A percentile compares a stretch with the other conserved stretches of the same genome.
These are phyloP conservation scores for Ceratorhiza oryzae-sativae DNA, from an alignment of 1,284 basidiomycete species.

Conservation along the genomic window DNA sequence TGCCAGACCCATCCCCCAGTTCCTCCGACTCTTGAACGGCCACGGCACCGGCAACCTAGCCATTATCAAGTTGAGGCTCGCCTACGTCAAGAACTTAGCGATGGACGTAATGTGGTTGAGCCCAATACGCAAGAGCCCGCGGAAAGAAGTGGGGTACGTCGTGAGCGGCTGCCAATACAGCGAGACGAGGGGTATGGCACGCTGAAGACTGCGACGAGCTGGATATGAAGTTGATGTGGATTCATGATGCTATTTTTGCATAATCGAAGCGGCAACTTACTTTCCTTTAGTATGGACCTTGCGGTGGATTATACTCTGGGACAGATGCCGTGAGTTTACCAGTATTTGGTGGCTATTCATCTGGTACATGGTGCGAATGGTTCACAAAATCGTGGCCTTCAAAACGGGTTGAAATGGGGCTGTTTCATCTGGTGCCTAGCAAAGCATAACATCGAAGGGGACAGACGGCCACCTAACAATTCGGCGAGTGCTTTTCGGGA, in stretches of 20 bases:
- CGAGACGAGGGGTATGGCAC: conserved; percentile 77
- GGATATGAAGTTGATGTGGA: conserved; percentile 74
- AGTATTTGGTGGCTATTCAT: background rate
- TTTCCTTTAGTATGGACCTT: conserved; percentile 67
- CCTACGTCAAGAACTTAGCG: conserved; percentile 74
- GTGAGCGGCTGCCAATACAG: conserved; percentile 79
- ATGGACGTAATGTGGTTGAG: conserved; percentile 77
- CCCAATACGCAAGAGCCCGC: conserved; percentile 74
- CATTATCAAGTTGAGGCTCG: conserved; percentile 69
- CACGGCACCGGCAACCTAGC: conserved; percentile 79
- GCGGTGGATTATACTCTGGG: conserved; percentile 84
- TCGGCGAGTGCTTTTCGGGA: conserved; percentile 75
- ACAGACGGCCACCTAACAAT: conserved; percentile 71
- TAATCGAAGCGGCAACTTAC: background rate
- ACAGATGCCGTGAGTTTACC: conserved; percentile 49
- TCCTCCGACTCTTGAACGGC: conserved; percentile 76
- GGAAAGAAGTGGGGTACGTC: conserved; percentile 78
- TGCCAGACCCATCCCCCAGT: conserved; percentile 82
- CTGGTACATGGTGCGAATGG: conserved; percentile 67
- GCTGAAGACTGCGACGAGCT: conserved; percentile 73
- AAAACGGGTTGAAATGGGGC: conserved; percentile 66
- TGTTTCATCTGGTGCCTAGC: conserved; percentile 81
- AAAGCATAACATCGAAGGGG: conserved; percentile 60
- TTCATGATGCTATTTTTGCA: conserved; percentile 39
- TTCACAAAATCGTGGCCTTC: conserved; percentile 71